A percentile compares a stretch with the other conserved stretches of the same genome.
Evolutionary conservation across 768 basidiomycete genomes (phyloP).

Genomic region (Mycena indigotica): DNA sequence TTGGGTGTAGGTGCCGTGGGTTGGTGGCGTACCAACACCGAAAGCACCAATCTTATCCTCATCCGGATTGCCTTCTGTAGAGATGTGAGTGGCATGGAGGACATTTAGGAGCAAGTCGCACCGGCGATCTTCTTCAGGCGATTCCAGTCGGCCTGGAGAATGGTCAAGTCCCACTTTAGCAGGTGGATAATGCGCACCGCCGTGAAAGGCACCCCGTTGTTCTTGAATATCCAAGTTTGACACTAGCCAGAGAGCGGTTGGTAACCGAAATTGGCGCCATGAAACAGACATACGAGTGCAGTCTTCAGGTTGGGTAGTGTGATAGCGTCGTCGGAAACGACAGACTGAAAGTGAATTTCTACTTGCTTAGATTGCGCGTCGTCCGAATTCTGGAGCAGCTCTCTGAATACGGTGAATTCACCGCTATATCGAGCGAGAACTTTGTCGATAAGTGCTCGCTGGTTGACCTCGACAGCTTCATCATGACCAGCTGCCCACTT

Average conservation of each 20-base stretch:
- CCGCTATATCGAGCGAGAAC: conserved; percentile 94
- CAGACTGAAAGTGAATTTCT: conserved; percentile 80
- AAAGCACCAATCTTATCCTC: conserved; percentile 97
- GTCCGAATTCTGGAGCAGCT: conserved; percentile 94
- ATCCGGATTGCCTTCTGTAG: conserved; percentile 93
- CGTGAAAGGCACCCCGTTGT: conserved; percentile 82
- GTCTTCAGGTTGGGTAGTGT: conserved; percentile 67
- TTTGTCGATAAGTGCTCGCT: conserved; percentile 95
- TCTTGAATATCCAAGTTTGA: conserved; percentile 81
- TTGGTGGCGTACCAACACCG: conserved; percentile 40
- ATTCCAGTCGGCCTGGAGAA: conserved; percentile 74
- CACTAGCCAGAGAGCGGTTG: conserved; percentile 46
- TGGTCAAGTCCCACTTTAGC: not conserved
- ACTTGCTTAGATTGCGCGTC: conserved; percentile 79
- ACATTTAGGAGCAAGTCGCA: no score
- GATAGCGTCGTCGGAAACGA: conserved; percentile 42
- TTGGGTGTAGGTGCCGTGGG: not conserved
- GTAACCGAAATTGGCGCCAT: not conserved
- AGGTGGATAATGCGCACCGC: not conserved
- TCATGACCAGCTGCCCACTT: conserved; percentile 54
- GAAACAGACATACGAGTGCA: conserved; percentile 44
- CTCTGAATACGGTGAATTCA: conserved; percentile 83
- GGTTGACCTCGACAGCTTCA: conserved; percentile 89
- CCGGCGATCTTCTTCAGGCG: conserved; percentile 90
- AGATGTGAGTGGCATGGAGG: no score